Evolutionary conservation across 805 yeast species (phyloP).

Genomic region (Ogataea chonburiensis): DNA sequence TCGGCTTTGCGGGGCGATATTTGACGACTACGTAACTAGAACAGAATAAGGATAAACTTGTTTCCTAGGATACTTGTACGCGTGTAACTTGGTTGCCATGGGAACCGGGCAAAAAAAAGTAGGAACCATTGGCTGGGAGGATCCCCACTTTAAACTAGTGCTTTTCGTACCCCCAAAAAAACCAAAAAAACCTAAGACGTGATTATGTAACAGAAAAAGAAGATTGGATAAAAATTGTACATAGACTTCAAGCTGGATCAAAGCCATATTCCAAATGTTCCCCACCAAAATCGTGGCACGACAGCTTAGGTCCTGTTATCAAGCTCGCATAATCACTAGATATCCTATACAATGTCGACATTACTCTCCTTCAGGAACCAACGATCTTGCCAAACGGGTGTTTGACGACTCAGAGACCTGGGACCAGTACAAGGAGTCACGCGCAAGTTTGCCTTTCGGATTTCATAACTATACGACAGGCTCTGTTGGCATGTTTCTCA

Average conservation of each 20-base stretch:
- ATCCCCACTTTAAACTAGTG: too few species aligned
- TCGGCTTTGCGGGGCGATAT: conserved; percentile 22
- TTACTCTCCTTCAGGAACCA: not conserved
- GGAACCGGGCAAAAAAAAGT: too few species aligned
- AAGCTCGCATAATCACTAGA: not conserved
- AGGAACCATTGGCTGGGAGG: too few species aligned
- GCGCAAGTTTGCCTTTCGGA: conserved; percentile 18
- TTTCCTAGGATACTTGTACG: too few species aligned
- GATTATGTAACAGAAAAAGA: conserved; percentile 7
- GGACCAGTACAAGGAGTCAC: conserved; percentile 42
- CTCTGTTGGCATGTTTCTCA: conserved; percentile 68
- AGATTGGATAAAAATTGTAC: conserved; percentile 8
- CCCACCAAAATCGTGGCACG: conserved; percentile 6
- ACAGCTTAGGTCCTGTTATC: conserved; percentile 1
- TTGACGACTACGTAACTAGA: conserved; percentile 20
- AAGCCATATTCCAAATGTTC: conserved; percentile 1
- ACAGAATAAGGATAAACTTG: conserved; percentile 2
- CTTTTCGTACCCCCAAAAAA: too few species aligned
- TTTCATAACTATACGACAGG: conserved; percentile 27
- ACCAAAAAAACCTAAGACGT: too few species aligned
- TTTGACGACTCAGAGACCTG: conserved; percentile 65
- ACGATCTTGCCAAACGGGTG: conserved; percentile 41
- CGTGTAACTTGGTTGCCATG: too few species aligned
- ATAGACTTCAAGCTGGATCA: conserved; percentile 1
- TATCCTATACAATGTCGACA: not conserved